phyloP scores from a whole-genome alignment of 371 early-diverging fungal species.

The Actinomucor elegans region DNA sequence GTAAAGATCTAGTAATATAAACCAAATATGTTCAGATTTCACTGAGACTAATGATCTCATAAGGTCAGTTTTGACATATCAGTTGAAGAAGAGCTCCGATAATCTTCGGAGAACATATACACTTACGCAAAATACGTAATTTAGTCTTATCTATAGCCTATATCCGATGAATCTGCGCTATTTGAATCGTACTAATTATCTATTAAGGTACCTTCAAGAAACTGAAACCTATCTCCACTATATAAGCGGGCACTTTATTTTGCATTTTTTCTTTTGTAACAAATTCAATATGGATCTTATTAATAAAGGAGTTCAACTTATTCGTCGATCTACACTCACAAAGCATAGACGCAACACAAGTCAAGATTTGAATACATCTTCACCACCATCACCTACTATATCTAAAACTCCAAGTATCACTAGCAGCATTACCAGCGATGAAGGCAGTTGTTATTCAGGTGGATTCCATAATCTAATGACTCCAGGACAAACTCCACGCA shows the following conservation, averaged over 20 bases:
- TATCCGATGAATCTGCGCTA: conserved; percentile 20
- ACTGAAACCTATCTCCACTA: conserved; percentile 10
- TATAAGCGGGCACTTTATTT: no score
- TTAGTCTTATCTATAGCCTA: conserved; percentile 18
- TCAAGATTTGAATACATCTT: conserved; percentile 12
- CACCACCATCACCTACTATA: conserved; percentile 10
- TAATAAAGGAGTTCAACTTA: conserved; percentile 28
- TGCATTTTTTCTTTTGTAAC: background rate
- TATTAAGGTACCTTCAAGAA: no score
- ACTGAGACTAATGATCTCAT: no score
- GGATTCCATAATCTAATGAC: background rate
- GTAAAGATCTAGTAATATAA: background rate
- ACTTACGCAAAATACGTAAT: conserved; percentile 8
- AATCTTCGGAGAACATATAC: background rate
- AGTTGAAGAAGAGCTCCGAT: background rate
- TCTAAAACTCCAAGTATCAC: conserved; percentile 30
- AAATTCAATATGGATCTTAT: conserved; percentile 34
- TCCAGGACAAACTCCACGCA: conserved; percentile 13
- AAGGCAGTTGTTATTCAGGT: conserved; percentile 24
- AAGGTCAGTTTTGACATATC: no score
- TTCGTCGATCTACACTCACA: conserved; percentile 21
- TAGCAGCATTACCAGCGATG: conserved; percentile 27
- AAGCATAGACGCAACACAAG: conserved; percentile 9
- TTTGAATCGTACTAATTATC: no score
- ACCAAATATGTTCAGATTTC: conserved; percentile 2